Evolutionary conservation across 2,329 filamentous ascomycete genomes (phyloP).

Genomic region (Calonectria montana): DNA sequence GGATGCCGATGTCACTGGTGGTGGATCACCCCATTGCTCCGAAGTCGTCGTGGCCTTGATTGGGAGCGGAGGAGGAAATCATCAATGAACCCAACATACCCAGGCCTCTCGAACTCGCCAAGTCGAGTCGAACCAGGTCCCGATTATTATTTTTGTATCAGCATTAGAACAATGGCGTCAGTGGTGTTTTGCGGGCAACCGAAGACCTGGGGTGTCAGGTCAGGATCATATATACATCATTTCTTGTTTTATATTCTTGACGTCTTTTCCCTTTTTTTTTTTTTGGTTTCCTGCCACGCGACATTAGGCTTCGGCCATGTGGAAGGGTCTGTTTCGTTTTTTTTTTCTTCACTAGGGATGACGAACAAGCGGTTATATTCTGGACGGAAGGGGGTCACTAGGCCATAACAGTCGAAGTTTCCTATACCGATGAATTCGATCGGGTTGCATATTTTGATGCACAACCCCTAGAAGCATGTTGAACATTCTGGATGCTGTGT

Average conservation of each 20-base stretch:
- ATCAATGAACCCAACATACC: neutral
- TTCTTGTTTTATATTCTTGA: neutral
- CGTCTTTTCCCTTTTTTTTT: neutral
- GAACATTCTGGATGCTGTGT: neutral
- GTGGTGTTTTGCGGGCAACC: constrained; percentile 28
- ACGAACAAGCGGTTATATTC: neutral
- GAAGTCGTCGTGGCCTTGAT: neutral
- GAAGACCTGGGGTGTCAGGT: constrained; percentile 32
- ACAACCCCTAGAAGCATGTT: neutral
- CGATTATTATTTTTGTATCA: constrained; percentile 25
- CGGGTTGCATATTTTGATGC: constrained; percentile 4
- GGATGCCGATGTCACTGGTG: neutral
- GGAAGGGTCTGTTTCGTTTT: constrained; percentile 7
- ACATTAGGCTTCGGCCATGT: neutral
- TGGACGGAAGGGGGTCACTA: neutral
- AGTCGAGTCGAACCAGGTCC: neutral
- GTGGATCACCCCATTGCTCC: neutral
- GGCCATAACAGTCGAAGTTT: neutral
- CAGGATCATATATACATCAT: constrained; percentile 17
- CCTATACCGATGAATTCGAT: neutral
- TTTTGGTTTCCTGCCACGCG: neutral
- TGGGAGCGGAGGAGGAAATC: neutral
- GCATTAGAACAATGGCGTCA: constrained; percentile 33
- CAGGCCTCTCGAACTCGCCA: neutral
- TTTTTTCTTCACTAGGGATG: constrained; percentile 7